These are phyloP conservation scores for Taphrina communis DNA, from an alignment of 1,139 yeast species.

Conservation along the genomic window DNA sequence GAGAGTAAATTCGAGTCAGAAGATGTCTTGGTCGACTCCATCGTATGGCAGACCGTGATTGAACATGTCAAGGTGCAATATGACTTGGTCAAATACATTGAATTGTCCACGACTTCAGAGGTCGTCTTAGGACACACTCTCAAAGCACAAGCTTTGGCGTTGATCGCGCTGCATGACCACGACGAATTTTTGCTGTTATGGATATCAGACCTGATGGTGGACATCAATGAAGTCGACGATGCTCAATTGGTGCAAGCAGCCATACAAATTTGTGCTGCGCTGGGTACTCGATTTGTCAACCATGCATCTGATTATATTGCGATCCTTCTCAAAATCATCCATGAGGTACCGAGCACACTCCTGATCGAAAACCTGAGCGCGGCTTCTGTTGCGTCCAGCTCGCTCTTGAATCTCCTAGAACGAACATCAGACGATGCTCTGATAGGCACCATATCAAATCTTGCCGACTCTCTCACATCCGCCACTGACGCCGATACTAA, in stretches of 20 bases:
- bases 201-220: constrained; percentile 10
- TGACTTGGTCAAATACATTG: constrained; percentile 2
- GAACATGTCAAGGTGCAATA: constrained; percentile 23
- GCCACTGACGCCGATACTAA: not conserved
- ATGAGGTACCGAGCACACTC: not conserved
- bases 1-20: not conserved
- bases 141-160: constrained; percentile 5
- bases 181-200: constrained; percentile 13
- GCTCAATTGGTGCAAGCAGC: constrained; percentile 9
- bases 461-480: constrained; percentile 14
- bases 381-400: constrained; percentile 14
- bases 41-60: constrained; percentile 21
- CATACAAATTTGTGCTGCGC: constrained; percentile 16
- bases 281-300: constrained; percentile 25
- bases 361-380: not conserved
- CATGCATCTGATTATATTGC: constrained; percentile 1
- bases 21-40: constrained; percentile 13
- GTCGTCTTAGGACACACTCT: constrained; percentile 9
- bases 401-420: constrained; percentile 20
- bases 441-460: constrained; percentile 28
- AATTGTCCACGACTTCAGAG: constrained; percentile 20
- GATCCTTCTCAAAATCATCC: constrained; percentile 7
- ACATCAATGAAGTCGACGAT: constrained; percentile 25
- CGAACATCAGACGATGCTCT: constrained; percentile 23
- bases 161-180: not conserved